phyloP scores from a whole-genome alignment of 345 rosid genomes.

The Populus alba region DNA sequence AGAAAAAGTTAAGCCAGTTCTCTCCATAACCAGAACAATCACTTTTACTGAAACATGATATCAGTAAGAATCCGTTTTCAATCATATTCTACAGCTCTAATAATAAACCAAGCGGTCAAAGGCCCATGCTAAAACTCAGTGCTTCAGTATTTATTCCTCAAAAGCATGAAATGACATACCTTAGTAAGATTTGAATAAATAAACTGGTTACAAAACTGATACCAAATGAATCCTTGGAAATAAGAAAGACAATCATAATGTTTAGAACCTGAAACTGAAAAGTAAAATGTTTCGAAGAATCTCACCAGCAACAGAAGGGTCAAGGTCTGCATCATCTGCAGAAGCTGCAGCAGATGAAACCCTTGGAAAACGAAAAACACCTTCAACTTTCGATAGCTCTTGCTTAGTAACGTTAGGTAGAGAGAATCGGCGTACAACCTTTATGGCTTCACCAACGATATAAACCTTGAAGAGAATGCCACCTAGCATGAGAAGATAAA shows the following conservation, averaged over 20 bases:
- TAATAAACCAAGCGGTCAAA: too few species aligned
- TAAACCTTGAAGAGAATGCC: constrained; percentile 86
- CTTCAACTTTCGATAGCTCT: constrained; percentile 53
- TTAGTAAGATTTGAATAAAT: neutral
- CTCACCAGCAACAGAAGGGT: constrained; percentile 73
- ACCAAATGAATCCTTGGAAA: too few species aligned
- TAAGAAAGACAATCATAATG: neutral
- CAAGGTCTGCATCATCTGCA: constrained; percentile 79
- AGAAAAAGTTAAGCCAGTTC: neutral
- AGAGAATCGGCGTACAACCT: constrained; percentile 77
- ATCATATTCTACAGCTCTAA: too few species aligned
- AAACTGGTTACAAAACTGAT: neutral
- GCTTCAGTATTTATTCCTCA: neutral
- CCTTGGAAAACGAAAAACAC: constrained; percentile 67
- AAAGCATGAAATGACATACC: neutral
- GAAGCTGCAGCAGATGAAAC: constrained; percentile 89
- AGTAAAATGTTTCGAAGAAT: neutral
- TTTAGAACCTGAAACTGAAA: neutral
- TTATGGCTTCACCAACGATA: constrained; percentile 75
- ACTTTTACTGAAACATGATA: neutral
- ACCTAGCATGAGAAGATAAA: constrained; percentile 38
- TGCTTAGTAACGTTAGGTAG: constrained; percentile 61
- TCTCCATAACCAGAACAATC: neutral
- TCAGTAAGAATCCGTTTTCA: neutral
- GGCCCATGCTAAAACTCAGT: too few species aligned